Base-by-base conservation (phyloP, 1,284 basidiomycete species). In the Sporisorium reilianum region DNA sequence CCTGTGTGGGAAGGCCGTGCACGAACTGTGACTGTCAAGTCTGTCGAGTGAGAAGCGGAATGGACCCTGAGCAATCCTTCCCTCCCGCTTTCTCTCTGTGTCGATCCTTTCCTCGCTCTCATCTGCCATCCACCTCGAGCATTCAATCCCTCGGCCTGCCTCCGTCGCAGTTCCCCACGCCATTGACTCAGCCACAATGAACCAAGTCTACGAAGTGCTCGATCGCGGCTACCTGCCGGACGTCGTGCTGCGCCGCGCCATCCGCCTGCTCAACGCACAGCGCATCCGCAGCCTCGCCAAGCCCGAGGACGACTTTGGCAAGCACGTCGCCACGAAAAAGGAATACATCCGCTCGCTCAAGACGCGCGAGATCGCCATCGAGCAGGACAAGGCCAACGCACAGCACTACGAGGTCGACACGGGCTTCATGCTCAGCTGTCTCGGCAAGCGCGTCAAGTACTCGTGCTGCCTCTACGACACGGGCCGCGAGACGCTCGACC, bases 381-480 rank as follows among this genome's bases (percentile, higher is more conserved):
- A 89, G 16, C 88, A 90, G 8, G 88, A 90, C 36, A 91, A 90
- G 79, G 91, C 91, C 34, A 93, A 93, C 77, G 89, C 91, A 77
- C 91, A 92, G 83, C 91, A 92, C 79, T 92, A 92, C 81, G 91
- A 93, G 86, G 90, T 90, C 62, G 64, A 85, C 60, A 80, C 79
- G 5, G 67, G 64, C 22, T 81, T 81, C 63, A 81, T 81, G 76
- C 67, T 81, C 26, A 70, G 61, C 44, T 78, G 75, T 53, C 66
- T 81, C 12, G 79, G 79, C 16, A 72, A 70, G 38, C 67, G 75
- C 8, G 79, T 67, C 34, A 81, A 80, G 62, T 81, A 81, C 71
- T 76, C 72, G 86, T 89, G 89, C n/a, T 92, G 91, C 75, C 81
- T 91, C 18, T 92, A 90, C 84, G 90, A 89, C 0, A 90, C 88